phyloP scores from a whole-genome alignment of 495 filamentous ascomycete species.

The Aspergillus baeticus region DNA sequence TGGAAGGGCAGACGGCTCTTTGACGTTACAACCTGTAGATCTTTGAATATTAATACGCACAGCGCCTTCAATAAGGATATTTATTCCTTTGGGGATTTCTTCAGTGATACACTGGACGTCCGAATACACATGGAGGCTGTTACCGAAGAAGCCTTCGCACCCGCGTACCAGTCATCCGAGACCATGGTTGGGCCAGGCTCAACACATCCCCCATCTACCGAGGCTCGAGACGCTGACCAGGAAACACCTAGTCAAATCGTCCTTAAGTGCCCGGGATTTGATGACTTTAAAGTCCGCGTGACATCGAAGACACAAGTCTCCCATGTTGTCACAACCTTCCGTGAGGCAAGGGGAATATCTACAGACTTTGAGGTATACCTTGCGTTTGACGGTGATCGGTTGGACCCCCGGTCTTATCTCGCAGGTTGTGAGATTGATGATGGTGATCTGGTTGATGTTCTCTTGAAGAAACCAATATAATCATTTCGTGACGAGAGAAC shows the following conservation, averaged over 20 bases:
- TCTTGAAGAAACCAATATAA: slow-evolving; percentile 46
- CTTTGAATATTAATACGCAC: slow-evolving; percentile 54
- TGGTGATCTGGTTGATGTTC: slow-evolving; percentile 75
- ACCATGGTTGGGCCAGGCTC: not conserved
- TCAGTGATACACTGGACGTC: slow-evolving; percentile 21
- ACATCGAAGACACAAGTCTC: slow-evolving; percentile 55
- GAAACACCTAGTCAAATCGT: slow-evolving; percentile 49
- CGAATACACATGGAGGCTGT: slow-evolving; percentile 71
- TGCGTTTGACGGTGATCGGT: slow-evolving; percentile 76
- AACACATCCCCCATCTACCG: not conserved
- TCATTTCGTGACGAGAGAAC: too few relatives aligned
- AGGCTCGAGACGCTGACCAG: slow-evolving; percentile 24
- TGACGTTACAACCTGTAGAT: slow-evolving; percentile 68
- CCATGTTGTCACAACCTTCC: slow-evolving; percentile 54
- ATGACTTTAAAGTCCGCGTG: slow-evolving; percentile 58
- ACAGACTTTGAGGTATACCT: slow-evolving; percentile 57
- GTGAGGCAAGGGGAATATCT: slow-evolving; percentile 40
- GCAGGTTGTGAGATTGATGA: slow-evolving; percentile 74
- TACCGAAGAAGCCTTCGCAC: slow-evolving; percentile 48
- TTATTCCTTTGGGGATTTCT: slow-evolving; percentile 33
- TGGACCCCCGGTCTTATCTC: slow-evolving; percentile 61
- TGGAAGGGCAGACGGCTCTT: slow-evolving; percentile 75
- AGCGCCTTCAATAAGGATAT: slow-evolving; percentile 29
- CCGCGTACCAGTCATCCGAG: not conserved
- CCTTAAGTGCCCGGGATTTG: slow-evolving; percentile 54